Evolutionary conservation across 2,329 filamentous ascomycete genomes (phyloP), one percentile per base, ranked within the genome.

Genomic region (Juglanconis sp.): DNA sequence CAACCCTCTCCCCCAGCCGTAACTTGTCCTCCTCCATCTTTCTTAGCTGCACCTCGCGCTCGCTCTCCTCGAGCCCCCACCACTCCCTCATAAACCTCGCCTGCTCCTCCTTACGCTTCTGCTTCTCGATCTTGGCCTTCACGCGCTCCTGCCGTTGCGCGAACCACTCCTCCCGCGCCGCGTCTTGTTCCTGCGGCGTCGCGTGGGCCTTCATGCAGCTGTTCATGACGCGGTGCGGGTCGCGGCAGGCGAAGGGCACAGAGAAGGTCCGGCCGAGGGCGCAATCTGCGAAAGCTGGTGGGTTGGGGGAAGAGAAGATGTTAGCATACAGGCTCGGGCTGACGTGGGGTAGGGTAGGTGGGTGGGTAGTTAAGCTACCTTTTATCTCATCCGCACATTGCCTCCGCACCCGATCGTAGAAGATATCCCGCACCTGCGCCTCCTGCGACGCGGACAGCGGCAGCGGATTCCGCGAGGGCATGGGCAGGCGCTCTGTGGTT

Each of bases 121-220:
- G 80, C 68, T 87, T 87, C 64, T 82, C 80, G 73, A 92, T 87
- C 42, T 87, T 78, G 73, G 89, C 86, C 60, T 78, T 78, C 68
- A 87, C 83, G 59, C 93, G 82, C 76, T 92, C 85, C 67, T 91
- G 80, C 55, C 91, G 83, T 65, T 85, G 82, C 55, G 87, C 85
- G 74, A 98, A 98, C 95, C 95, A 99, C 72, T 98, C 92, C 74
- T 92, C 90, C 56, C 95, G 82, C 65, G 95, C 95, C 31, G 86
- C 87, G 77, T 99, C 95, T 74, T 96, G 85, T 73, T 96, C 91
- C 57, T 84, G 86, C 65, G 87, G 90, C 65, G 91, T 96, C 58
- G 94, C 93, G 77, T 96, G 89, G 59, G 82, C 76, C 67, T 93
- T 82, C 92, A 99, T 97, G 79, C 95, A 99, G 63, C 80, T 82